Percentiles rank a stretch among this genome's conserved stretches.
Conservation (phyloP, 768 basidiomycete genomes). For the Lactarius hengduanensis region DNA sequence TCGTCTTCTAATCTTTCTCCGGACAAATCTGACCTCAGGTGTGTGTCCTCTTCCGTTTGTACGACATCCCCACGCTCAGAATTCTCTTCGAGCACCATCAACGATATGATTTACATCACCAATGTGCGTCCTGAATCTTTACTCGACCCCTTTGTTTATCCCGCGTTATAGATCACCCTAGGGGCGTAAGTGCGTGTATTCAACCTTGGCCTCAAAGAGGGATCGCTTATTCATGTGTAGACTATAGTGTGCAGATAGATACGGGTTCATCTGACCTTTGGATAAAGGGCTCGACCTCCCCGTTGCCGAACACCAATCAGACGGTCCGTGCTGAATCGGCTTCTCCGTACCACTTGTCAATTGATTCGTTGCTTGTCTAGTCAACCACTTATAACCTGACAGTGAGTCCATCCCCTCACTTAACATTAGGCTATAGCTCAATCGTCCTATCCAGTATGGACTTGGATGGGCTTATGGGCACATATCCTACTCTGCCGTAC, state of each 20-base stretch:
- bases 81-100: constrained; percentile 51
- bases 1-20: constrained; percentile 31
- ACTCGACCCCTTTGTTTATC: constrained; percentile 10
- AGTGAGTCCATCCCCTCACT: neutral
- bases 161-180: constrained; percentile 55
- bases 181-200: constrained; percentile 53
- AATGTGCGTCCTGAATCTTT: constrained; percentile 51
- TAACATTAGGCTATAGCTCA: neutral
- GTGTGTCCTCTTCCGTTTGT: constrained; percentile 24
- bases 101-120: constrained; percentile 76
- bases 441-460: constrained; percentile 54
- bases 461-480: constrained; percentile 75
- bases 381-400: constrained; percentile 31
- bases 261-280: constrained; percentile 86
- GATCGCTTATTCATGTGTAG: constrained; percentile 38
- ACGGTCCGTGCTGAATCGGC: constrained; percentile 43
- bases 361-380: constrained; percentile 29
- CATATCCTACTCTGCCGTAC: constrained; percentile 58
- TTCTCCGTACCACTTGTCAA: constrained; percentile 16
- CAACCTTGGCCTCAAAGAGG: neutral
- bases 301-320: constrained; percentile 48
- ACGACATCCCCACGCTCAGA: neutral
- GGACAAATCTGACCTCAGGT: constrained; percentile 43
- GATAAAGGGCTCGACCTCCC: constrained; percentile 49
- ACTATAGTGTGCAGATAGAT: constrained; percentile 74